Conservation (phyloP, 2,329 filamentous ascomycete species). For the Sporothrix curviconia region DNA sequence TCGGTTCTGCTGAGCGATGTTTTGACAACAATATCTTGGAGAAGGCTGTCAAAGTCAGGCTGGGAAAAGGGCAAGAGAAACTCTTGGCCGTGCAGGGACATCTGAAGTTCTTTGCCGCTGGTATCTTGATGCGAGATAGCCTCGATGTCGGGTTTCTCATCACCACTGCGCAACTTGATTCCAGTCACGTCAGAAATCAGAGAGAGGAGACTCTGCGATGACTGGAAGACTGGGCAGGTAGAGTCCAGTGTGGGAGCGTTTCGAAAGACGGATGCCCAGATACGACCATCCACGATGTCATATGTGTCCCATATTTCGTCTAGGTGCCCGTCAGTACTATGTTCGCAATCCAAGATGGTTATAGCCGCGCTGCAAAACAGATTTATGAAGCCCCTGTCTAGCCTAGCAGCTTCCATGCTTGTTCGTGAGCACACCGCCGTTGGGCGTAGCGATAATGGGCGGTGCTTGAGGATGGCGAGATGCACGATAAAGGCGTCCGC, state of each 20-base stretch:
- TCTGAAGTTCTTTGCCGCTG: too few species aligned
- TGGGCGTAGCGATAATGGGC: not conserved
- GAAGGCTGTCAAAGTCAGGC: constrained; percentile 38
- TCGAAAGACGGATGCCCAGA: constrained; percentile 10
- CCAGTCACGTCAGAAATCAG: not conserved
- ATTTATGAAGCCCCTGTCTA: not conserved
- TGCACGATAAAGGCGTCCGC: not conserved
- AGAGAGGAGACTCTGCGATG: not conserved
- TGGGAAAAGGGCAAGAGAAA: constrained; percentile 43
- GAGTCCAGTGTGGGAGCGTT: not conserved
- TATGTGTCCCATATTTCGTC: constrained; percentile 21
- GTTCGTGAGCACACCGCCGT: not conserved
- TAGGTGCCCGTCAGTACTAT: not conserved
- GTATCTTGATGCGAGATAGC: too few species aligned
- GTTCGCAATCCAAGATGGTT: constrained; percentile 3
- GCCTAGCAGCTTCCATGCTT: not conserved
- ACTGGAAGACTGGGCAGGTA: not conserved
- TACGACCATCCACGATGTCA: constrained; percentile 22
- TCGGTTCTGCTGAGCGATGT: constrained; percentile 19
- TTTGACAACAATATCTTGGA: constrained; percentile 35
- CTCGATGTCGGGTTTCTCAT: too few species aligned
- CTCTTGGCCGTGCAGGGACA: too few species aligned
- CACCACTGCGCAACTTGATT: too few species aligned
- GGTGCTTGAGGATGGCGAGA: not conserved
- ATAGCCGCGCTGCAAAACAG: not conserved